Evolutionary conservation across 305 asterid genomes (phyloP).

Genomic region (Nicotiana rustica): DNA sequence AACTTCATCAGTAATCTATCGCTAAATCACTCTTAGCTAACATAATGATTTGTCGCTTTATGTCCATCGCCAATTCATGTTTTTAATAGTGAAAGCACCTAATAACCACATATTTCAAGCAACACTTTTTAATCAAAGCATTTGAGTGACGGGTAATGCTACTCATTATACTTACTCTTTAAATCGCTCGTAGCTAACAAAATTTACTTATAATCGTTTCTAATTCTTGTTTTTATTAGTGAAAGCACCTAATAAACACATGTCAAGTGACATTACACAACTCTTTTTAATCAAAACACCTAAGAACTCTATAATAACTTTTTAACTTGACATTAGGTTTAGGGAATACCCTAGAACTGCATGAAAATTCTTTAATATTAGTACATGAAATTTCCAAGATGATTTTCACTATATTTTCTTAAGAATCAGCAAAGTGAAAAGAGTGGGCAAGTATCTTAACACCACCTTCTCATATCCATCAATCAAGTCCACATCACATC

Average conservation of each 20-base stretch:
- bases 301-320: background rate
- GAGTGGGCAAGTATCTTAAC: background rate
- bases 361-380: background rate
- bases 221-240: too few species aligned
- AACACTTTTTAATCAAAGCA: background rate
- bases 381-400: background rate
- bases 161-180: too few species aligned
- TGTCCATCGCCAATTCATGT: too few species aligned
- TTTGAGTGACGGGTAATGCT: background rate
- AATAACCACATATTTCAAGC: background rate
- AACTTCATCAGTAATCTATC: too few species aligned
- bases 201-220: too few species aligned
- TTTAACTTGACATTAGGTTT: background rate
- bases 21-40: too few species aligned
- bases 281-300: background rate
- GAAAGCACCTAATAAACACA: too few species aligned
- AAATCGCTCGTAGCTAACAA: too few species aligned
- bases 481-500: constrained; percentile 31
- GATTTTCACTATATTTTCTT: background rate
- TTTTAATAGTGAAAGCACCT: too few species aligned
- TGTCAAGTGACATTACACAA: background rate
- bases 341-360: background rate
- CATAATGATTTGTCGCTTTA: too few species aligned
- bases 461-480: constrained; percentile 1
- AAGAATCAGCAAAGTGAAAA: background rate